Conservation (phyloP, 2,329 filamentous ascomycete genomes). For the Aspergillus sp. region DNA sequence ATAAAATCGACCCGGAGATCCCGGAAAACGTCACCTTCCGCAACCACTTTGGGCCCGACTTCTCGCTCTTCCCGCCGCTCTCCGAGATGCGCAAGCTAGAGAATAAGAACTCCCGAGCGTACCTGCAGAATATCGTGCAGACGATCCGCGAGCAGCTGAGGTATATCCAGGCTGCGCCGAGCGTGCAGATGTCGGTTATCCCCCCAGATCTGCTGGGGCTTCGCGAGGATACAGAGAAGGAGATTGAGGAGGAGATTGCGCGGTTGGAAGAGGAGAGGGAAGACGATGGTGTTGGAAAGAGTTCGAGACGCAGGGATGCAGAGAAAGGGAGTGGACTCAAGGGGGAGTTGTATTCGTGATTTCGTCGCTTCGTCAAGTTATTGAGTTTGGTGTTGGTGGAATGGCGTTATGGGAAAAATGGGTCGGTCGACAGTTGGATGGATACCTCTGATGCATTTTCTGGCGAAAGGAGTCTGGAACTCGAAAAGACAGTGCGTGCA, state of each 20-base stretch:
- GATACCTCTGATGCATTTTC: conserved; percentile 4
- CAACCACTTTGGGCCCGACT: conserved; percentile 85
- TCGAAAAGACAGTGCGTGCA: background rate
- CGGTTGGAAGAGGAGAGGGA: conserved; percentile 45
- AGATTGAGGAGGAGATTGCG: conserved; percentile 50
- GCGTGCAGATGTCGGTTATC: conserved; percentile 80
- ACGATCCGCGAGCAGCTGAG: conserved; percentile 83
- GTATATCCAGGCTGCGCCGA: conserved; percentile 83
- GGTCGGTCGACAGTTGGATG: background rate
- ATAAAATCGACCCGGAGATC: conserved; percentile 72
- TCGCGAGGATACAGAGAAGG: conserved; percentile 53
- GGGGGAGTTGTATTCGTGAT: conserved; percentile 44
- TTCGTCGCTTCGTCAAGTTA: conserved; percentile 12
- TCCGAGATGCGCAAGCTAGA: conserved; percentile 70
- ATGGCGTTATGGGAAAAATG: conserved; percentile 9
- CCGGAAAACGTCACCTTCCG: conserved; percentile 83
- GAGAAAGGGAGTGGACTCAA: conserved; percentile 39
- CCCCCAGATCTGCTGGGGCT: conserved; percentile 72
- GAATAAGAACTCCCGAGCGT: conserved; percentile 79
- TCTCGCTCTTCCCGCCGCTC: conserved; percentile 84
- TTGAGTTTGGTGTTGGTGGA: conserved; percentile 10
- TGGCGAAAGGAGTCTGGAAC: conserved; percentile 2
- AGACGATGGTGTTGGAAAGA: conserved; percentile 38
- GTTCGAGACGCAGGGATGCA: conserved; percentile 38
- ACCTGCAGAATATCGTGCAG: conserved; percentile 74